These are phyloP conservation scores for Massarina eburnea DNA, from an alignment of 2,329 filamentous ascomycete genomes.

Conservation along the genomic window DNA sequence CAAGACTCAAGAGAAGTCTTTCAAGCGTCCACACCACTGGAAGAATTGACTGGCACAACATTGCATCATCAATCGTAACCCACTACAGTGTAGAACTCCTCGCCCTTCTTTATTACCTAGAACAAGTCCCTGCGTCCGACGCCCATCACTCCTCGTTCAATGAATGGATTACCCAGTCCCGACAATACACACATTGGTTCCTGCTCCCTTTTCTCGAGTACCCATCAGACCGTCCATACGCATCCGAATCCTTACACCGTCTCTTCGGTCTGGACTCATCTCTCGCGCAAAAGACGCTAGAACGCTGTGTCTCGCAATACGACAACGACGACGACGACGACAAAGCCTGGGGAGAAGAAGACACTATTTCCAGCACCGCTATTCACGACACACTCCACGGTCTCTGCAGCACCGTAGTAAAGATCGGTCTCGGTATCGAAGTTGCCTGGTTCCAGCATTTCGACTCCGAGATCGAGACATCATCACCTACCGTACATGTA, in stretches of 20 bases:
- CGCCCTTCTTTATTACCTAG: no score
- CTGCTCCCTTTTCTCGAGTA: slow-evolving; percentile 52
- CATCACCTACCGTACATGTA: neutral
- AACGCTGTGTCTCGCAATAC: slow-evolving; percentile 48
- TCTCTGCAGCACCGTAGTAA: slow-evolving; percentile 47
- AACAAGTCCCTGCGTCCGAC: no score
- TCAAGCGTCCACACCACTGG: no score
- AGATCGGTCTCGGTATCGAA: slow-evolving; percentile 50
- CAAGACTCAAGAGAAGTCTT: no score
- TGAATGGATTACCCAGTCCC: neutral
- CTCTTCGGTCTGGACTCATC: slow-evolving; percentile 39
- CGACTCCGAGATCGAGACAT: slow-evolving; percentile 13
- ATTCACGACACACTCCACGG: slow-evolving; percentile 46
- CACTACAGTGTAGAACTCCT: no score
- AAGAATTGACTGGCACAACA: no score
- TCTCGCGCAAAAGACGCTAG: slow-evolving; percentile 43
- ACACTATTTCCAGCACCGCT: slow-evolving; percentile 43
- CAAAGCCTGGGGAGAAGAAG: no score
- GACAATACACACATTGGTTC: slow-evolving; percentile 45
- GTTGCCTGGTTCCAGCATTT: slow-evolving; percentile 40
- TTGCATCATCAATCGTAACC: no score
- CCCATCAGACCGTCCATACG: slow-evolving; percentile 26
- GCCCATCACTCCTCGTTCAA: no score
- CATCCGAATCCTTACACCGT: slow-evolving; percentile 9
- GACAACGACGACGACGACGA: slow-evolving; percentile 36